Percentiles rank a stretch among this genome's conserved stretches.
Evolutionary conservation across 257 asterid genomes (phyloP).

Genomic region (Catharanthus roseus): DNA sequence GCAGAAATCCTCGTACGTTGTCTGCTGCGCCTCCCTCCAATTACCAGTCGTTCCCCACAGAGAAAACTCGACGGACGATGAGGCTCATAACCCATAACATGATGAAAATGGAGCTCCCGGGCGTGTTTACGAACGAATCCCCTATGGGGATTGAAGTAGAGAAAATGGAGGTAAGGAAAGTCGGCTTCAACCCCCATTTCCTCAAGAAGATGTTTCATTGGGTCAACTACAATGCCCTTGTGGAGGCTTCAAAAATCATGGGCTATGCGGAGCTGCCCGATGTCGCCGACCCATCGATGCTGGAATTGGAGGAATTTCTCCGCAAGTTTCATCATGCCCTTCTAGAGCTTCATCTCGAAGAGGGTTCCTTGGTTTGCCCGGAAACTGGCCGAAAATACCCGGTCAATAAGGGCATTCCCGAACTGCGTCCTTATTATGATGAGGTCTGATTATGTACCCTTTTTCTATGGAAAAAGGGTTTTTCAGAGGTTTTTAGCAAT

Average conservation of each 20-base stretch:
- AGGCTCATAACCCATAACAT: constrained; percentile 87
- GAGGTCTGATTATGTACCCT: constrained; percentile 51
- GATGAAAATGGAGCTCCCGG: constrained; percentile 86
- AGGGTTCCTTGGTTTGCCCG: constrained; percentile 82
- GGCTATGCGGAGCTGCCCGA: constrained; percentile 76
- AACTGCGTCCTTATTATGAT: constrained; percentile 87
- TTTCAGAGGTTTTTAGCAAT: constrained; percentile 3
- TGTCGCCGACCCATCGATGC: constrained; percentile 57
- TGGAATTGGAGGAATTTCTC: constrained; percentile 74
- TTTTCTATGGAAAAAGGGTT: neutral
- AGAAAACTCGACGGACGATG: constrained; percentile 31
- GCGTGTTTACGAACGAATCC: constrained; percentile 65
- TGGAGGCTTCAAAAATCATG: constrained; percentile 62
- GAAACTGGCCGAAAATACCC: constrained; percentile 82
- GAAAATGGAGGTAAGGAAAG: constrained; percentile 53
- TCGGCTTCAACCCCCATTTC: constrained; percentile 63
- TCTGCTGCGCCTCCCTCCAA: too few species aligned
- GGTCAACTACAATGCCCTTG: constrained; percentile 70
- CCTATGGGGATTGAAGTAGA: constrained; percentile 61
- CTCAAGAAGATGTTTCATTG: constrained; percentile 69
- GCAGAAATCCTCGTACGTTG: neutral
- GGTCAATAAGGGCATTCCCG: constrained; percentile 83
- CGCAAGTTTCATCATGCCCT: constrained; percentile 81
- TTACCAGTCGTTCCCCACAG: too few species aligned
- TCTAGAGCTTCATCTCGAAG: constrained; percentile 87